Evolutionary conservation across 2,329 filamentous ascomycete genomes (phyloP), one percentile per base, ranked within the genome.

Genomic region (Aspergillus viridinutans): DNA sequence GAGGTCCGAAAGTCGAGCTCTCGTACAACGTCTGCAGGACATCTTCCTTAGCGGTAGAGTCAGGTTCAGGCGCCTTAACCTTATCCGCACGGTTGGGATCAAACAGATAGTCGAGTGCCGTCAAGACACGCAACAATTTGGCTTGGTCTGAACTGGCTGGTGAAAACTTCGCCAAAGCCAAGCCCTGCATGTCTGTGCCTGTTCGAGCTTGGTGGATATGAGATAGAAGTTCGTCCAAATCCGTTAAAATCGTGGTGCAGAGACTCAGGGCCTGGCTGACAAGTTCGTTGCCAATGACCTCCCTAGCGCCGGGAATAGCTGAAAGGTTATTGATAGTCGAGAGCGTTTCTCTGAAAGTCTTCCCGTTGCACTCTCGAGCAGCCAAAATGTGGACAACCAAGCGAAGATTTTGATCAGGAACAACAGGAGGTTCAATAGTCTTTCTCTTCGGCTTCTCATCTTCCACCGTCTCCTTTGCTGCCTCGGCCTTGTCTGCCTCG

Each of bases 281-380:
- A 52, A 99, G 83, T 75, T 99, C 93, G 64, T 90, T 87, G n/a
- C 94, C 94, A 72, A 99, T 97, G 10, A 91, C 83, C 53, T 89
- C 85, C 75, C 95, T 94, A 20, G 93, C 92, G 12, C 89, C 91
- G 17, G 93, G 92, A 59, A 99, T 94, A 42, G 90, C 88, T 4
- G 92, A 97, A 47, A 99, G 83, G 69, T 97, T 97, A 78, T 96
- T 97, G 80, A 99, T 96, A n/a, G 95, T 95, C 17, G 93, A 94
- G 54, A 99, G 84, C 0, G 94, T 97, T 74, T 97, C 95, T 71
- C 94, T 90, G 82, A 99, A 99, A 0, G 94, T 97, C 80, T 96
- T 97, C 61, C 90, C 92, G 69, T 91, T 96, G 76, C 94, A 99
- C 74, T 99, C 94, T 50, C 92, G 89, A 61, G 93, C 93, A 47